Percentiles rank a stretch among this genome's conserved stretches.
phyloP scores from a whole-genome alignment of 164 flowering plant genomes.

The Houttuynia cordata region DNA sequence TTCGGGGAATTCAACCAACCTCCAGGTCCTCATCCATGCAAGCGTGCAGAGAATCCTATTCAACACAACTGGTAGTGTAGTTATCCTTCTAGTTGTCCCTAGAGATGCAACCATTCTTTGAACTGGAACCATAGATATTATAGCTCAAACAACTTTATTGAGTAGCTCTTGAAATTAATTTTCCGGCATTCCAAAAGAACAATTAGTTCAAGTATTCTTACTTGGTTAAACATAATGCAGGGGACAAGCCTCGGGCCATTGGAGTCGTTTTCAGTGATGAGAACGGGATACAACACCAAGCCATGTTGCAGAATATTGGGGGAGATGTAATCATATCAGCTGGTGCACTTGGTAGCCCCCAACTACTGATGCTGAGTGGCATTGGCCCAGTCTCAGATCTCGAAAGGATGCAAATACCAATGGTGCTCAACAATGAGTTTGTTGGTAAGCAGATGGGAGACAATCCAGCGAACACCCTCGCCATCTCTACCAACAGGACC shows the following conservation, averaged over 20 bases:
- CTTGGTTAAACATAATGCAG: slow-evolving; percentile 16
- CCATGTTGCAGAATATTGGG: slow-evolving; percentile 18
- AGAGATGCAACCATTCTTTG: too few relatives aligned
- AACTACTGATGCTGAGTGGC: slow-evolving; percentile 71
- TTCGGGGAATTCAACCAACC: slow-evolving; percentile 35
- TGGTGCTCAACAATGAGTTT: slow-evolving; percentile 36
- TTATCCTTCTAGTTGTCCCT: neutral
- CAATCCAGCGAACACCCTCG: slow-evolving; percentile 74
- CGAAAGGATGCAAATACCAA: slow-evolving; percentile 39
- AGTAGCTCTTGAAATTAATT: too few relatives aligned
- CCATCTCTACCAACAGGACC: slow-evolving; percentile 41
- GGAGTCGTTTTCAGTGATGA: slow-evolving; percentile 87
- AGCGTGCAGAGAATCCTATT: slow-evolving; percentile 60
- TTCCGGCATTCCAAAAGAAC: too few relatives aligned
- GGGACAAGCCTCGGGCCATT: slow-evolving; percentile 47
- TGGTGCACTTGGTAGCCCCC: slow-evolving; percentile 91
- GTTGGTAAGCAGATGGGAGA: slow-evolving; percentile 87
- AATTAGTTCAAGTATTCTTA: too few relatives aligned
- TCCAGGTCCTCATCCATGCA: slow-evolving; percentile 58
- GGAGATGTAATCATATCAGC: slow-evolving; percentile 65
- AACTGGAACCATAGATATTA: too few relatives aligned
- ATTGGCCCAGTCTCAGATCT: slow-evolving; percentile 65
- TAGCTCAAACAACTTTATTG: too few relatives aligned
- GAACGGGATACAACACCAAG: slow-evolving; percentile 48
- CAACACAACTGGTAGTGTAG: slow-evolving; percentile 39